Percentiles rank a stretch among this genome's conserved stretches.
phyloP scores from a whole-genome alignment of 306 rosid species.

The Nissolia schottii region DNA sequence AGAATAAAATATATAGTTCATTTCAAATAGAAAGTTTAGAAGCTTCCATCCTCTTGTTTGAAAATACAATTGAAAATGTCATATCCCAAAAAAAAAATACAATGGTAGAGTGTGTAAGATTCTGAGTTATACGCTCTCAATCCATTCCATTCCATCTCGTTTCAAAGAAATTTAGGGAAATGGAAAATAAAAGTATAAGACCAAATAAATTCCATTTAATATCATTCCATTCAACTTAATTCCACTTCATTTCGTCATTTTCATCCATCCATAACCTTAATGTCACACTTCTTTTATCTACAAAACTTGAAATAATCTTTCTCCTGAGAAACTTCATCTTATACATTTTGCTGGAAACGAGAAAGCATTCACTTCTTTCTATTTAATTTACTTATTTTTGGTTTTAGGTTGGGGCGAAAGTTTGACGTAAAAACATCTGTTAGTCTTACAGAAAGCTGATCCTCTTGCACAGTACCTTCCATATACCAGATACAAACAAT shows the following conservation, averaged over 20 bases:
- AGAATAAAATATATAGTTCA: no score
- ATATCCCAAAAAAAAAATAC: no score
- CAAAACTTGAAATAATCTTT: background rate
- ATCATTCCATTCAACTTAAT: background rate
- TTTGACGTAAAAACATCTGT: background rate
- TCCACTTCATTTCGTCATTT: background rate
- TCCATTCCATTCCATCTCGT: no score
- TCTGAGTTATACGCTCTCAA: no score
- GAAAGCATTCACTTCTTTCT: background rate
- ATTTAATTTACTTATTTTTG: background rate
- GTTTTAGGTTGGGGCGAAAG: background rate
- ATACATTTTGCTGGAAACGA: background rate
- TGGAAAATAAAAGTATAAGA: no score
- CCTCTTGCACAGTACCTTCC: background rate
- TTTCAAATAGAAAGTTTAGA: no score
- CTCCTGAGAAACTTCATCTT: background rate
- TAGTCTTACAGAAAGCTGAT: background rate
- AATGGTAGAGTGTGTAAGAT: no score
- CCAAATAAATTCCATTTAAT: background rate
- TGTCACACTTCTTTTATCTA: background rate
- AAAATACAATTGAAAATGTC: no score
- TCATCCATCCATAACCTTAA: background rate
- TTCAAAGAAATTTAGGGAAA: no score
- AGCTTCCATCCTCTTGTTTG: no score
- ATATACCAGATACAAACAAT: background rate